Base-by-base conservation (phyloP, 2,329 filamentous ascomycete genomes). In the Alternaria consortialis region DNA sequence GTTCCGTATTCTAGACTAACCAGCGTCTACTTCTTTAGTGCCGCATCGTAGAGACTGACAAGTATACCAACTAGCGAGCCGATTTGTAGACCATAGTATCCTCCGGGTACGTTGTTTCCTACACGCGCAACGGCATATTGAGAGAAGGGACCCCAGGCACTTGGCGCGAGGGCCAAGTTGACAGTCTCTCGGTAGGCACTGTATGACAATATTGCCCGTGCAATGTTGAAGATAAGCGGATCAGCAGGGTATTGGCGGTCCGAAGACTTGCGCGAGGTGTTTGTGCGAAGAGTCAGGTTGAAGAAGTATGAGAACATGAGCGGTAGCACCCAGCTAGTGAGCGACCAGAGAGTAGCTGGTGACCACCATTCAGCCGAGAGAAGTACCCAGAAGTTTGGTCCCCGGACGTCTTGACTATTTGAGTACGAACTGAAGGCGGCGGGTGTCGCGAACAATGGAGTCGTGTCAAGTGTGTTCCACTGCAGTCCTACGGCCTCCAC, bases 191-290 rank as follows among this genome's bases (percentile, higher is more conserved):
- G 87, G 75, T 94, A 97, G 17, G 97, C 89, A 34, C 94, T 85
- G 78, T 91, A 97, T 7, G 91, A 89, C 60, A 94, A 80, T 56
- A 98, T 77, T 0, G 91, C 94, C 83, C 97, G 97, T 70, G 88
- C 88, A 58, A 98, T 89, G 82, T 94, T 97, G 81, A 96, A 99
- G 23, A 90, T 91, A 74, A 98, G 82, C 4, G 94, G 94, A 77
- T 99, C 95, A 66, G 94, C 88, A 6, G 84, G 81, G 66, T 90
- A 88, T 65, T 87, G 85, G 20, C 77, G 72, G 54, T 77, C 78
- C 3, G 74, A 71, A 17, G 79, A 77, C 62, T 78, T 77, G 74
- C 77, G 79, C 71, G 77, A 82, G 59, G 68, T 83, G 71, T 83
- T 85, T 23, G 84, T 82, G 42, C 85, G 84, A 54, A 86, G 80